Evolutionary conservation across 1,139 yeast species (phyloP), one percentile per base, ranked within the genome.

Genomic region (Hemisphaericaspora xylanilytica): DNA sequence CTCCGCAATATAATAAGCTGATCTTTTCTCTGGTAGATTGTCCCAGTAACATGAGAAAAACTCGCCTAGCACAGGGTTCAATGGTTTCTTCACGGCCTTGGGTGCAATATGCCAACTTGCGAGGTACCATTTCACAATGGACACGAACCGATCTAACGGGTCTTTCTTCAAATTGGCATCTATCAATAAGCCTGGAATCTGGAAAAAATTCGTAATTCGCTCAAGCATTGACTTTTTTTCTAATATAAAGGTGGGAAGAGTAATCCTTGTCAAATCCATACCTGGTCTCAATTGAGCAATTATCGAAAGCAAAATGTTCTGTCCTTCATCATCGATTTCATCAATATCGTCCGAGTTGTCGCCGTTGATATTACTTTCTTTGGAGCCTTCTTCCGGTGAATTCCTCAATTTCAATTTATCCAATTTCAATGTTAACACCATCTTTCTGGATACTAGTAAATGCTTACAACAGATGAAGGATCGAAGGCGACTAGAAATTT

Each of bases 71-170:
- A 94, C 89, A 0, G 98, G 98, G 54, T 92, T 92, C 52, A 92
- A 70, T 0, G 98, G 98, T 62, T 92, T 92, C 60, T 94, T 92
- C 10, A 92, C 98, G 1, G 97, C 98, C 58, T 90, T 92, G 18
- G 98, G 98, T 1, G 97, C 94, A 56, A 92, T 90, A 56, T 92
- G 97, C 97, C 97, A 92, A 35, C 95, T 89, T 2, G 96, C 80
- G 58, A 92, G 70, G 58, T 90, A 92, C 96, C 96, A 92, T 52
- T 81, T 80, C 31, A 85, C 80, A 8, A 92, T 81, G 34, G 76
- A 63, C 7, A 87, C 59, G 53, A 92, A 90, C 46, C 98, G 73
- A 41, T 78, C 67, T 25, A 83, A 55, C 1, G 80, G 79, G 51
- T 86, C 88, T 3, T 60, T 57, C 1, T 75, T 68, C 1, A 56